These are phyloP conservation scores for Skeletonema costatum DNA, from an alignment of 108 stramenopile genomes.

Conservation along the genomic window DNA sequence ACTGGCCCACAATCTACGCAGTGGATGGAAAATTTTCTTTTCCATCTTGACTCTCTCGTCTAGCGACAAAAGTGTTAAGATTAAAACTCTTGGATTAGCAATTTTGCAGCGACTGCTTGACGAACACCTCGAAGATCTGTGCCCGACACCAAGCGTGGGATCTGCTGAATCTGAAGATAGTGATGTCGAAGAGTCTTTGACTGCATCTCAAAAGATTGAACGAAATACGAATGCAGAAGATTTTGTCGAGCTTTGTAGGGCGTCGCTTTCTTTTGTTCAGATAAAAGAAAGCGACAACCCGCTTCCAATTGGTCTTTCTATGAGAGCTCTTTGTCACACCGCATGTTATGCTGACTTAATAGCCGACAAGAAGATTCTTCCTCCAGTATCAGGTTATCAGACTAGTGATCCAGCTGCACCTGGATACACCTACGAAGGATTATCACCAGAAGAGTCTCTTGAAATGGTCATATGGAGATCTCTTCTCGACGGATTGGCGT, in stretches of 20 bases:
- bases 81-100: constrained; percentile 68
- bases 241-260: constrained; percentile 78
- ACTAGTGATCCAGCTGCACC: constrained; percentile 42
- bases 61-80: constrained; percentile 63
- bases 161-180: constrained; percentile 19
- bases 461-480: constrained; percentile 90
- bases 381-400: constrained; percentile 62
- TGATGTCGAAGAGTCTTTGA: constrained; percentile 23
- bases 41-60: constrained; percentile 73
- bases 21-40: constrained; percentile 93
- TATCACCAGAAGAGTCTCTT: constrained; percentile 63
- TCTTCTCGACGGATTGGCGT: constrained; percentile 81
- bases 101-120: constrained; percentile 85
- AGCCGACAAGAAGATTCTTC: constrained; percentile 65
- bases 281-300: constrained; percentile 51
- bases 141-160: constrained; percentile 33
- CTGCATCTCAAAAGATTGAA: constrained; percentile 49
- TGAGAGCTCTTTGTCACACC: constrained; percentile 88
- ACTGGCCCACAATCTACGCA: constrained; percentile 77
- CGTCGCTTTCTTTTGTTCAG: constrained; percentile 80
- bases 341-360: constrained; percentile 90
- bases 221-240: constrained; percentile 83
- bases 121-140: constrained; percentile 76
- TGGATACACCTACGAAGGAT: constrained; percentile 77
- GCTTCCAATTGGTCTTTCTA: constrained; percentile 74